Base-by-base conservation (phyloP, 208 protist genomes). In the Crithidia mellificae region DNA sequence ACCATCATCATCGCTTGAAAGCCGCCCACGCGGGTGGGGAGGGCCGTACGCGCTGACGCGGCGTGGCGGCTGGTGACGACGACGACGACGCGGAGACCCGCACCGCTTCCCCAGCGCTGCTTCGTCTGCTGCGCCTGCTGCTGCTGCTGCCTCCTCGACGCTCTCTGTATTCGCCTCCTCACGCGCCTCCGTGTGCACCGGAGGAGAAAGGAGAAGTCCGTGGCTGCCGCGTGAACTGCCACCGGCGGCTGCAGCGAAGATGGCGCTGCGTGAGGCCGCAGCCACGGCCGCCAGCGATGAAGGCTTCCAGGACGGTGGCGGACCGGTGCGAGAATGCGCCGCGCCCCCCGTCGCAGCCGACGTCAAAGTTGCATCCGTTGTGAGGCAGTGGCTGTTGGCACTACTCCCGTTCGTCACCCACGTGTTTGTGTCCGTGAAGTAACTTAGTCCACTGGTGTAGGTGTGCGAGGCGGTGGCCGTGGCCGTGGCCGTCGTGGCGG, bases 371-470 rank as follows among this genome's bases (percentile, higher is more conserved):
- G 46, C 20, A 3, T 11, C 27, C 14, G 22, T 51, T 11, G 50
- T 55, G 0, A 43, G 25, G 6, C 51, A 54, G 27, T 0, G n/a
- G 19, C 43, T 34, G 19, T 34, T 46, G 6, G 46, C 32, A n/a
- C 32, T 43, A 30, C 58, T 64, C n/a, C 14, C 30, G 20, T 30
- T 55, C 32, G 44, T 65, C 22, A n/a, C 27, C 27, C 19, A 46
- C 7, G 46, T 55, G n/a, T 65, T 54, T n/a, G 46, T 55, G 44
- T 46, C 59, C 3, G 46, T 39, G n/a, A 39, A 41, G 58, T 39
- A 53, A n/a, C 44, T 64, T 3, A 7, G 29, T 1, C 4, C 30
- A 29, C 58, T 39, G 14, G 44, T 27, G 22, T 20, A 29, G 30
- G 27, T 29, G 6, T 17, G n/a, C 1, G 53, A 49, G 19, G 24